phyloP scores from a whole-genome alignment of 768 basidiomycete species.

The Pisolithus orientalis region DNA sequence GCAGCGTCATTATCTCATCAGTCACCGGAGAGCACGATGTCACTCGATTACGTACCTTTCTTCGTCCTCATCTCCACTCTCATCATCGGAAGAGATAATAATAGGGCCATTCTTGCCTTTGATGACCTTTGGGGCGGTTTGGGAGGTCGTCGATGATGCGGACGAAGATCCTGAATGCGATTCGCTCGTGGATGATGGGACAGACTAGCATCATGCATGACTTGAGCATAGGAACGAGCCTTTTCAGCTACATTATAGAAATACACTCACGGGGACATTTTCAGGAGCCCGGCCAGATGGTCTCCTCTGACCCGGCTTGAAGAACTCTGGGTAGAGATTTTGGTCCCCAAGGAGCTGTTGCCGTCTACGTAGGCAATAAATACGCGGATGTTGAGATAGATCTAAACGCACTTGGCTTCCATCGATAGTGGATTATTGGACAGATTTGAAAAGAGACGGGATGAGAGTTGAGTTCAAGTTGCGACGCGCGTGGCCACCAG shows the following conservation, averaged over 20 bases:
- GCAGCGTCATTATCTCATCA: not conserved
- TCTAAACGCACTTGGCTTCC: conserved; percentile 20
- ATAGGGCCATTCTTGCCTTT: conserved; percentile 12
- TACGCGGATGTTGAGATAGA: no score
- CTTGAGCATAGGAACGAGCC: not conserved
- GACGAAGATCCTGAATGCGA: conserved; percentile 15
- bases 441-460: not conserved
- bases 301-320: conserved; percentile 15
- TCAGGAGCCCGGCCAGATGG: conserved; percentile 1
- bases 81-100: conserved; percentile 29
- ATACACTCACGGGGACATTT: conserved; percentile 18
- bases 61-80: conserved; percentile 7
- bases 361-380: conserved; percentile 10
- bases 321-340: conserved; percentile 25
- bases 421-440: conserved; percentile 9
- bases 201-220: conserved; percentile 10
- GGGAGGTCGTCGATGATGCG: not conserved
- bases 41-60: not conserved
- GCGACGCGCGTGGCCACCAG: conserved; percentile 3
- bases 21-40: conserved; percentile 3
- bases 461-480: not conserved
- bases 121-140: not conserved
- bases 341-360: conserved; percentile 21
- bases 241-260: not conserved
- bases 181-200: conserved; percentile 14